Evolutionary conservation across 805 yeast genomes (phyloP).

Genomic region (Spathaspora hagerdaliae): DNA sequence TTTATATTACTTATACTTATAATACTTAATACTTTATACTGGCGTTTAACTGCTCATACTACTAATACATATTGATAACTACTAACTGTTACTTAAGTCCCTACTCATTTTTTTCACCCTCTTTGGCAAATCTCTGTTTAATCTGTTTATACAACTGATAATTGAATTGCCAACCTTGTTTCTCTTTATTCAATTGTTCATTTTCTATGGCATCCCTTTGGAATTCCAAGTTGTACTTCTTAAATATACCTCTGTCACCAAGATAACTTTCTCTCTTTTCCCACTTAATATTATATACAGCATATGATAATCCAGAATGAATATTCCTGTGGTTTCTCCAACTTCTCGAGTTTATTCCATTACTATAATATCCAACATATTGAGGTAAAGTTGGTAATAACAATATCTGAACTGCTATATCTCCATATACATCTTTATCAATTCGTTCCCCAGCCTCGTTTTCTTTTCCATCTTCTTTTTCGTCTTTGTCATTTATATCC

Average conservation of each 20-base stretch:
- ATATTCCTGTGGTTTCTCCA: constrained; percentile 48
- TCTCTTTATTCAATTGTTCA: constrained; percentile 14
- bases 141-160: constrained; percentile 21
- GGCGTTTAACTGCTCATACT: too few relatives aligned
- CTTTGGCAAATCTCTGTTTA: constrained; percentile 9
- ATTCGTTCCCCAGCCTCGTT: constrained; percentile 1
- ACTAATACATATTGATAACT: too few relatives aligned
- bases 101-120: too few relatives aligned
- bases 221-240: constrained; percentile 23
- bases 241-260: constrained; percentile 25
- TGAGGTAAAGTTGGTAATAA: constrained; percentile 65
- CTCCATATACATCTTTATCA: constrained; percentile 30
- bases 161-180: constrained; percentile 31
- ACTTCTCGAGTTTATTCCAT: constrained; percentile 69
- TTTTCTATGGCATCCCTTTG: constrained; percentile 17
- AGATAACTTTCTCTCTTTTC: constrained; percentile 26
- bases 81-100: too few relatives aligned
- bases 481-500: constrained; percentile 14
- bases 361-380: constrained; percentile 63
- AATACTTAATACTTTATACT: too few relatives aligned
- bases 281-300: constrained; percentile 56
- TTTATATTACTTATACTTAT: too few relatives aligned
- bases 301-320: constrained; percentile 80
- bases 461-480: constrained; percentile 4
- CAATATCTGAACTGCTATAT: constrained; percentile 53